Percentiles rank a stretch among this genome's conserved stretches.
phyloP scores from a whole-genome alignment of 2,329 filamentous ascomycete genomes.

The Colletotrichum falcatum region DNA sequence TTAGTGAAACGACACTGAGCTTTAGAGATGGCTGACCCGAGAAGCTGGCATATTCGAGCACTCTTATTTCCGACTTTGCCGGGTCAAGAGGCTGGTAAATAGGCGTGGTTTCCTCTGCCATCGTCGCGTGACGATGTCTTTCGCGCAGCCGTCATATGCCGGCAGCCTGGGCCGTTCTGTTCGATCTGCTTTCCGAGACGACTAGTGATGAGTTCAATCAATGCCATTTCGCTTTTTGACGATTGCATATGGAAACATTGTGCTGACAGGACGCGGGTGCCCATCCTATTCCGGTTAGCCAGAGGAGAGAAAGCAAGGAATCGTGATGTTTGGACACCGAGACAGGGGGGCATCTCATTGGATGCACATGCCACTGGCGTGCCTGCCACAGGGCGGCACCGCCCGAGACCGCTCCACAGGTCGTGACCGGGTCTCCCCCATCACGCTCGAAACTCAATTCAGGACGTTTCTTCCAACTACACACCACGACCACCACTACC shows the following conservation, averaged over 20 bases:
- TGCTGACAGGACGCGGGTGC: neutral
- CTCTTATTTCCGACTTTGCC: no score
- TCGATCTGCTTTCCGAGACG: neutral
- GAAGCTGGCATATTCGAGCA: no score
- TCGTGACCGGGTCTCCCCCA: constrained; percentile 10
- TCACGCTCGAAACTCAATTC: constrained; percentile 21
- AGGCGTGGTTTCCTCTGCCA: no score
- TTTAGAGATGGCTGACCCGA: no score
- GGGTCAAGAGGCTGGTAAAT: no score
- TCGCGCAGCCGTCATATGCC: neutral
- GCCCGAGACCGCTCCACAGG: constrained; percentile 17
- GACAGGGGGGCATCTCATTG: constrained; percentile 1
- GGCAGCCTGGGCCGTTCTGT: no score
- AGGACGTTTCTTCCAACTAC: constrained; percentile 31
- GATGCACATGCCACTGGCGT: constrained; percentile 8
- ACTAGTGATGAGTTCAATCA: no score
- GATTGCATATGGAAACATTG: neutral
- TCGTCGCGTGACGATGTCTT: no score
- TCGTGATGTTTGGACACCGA: neutral
- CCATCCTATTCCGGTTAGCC: neutral
- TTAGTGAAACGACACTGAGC: no score
- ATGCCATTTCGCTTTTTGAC: neutral
- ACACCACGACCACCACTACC: neutral
- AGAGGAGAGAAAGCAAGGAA: neutral
- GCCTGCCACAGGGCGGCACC: constrained; percentile 15